Evolutionary conservation across 345 rosid genomes (phyloP).

Genomic region (Passiflora organensis): DNA sequence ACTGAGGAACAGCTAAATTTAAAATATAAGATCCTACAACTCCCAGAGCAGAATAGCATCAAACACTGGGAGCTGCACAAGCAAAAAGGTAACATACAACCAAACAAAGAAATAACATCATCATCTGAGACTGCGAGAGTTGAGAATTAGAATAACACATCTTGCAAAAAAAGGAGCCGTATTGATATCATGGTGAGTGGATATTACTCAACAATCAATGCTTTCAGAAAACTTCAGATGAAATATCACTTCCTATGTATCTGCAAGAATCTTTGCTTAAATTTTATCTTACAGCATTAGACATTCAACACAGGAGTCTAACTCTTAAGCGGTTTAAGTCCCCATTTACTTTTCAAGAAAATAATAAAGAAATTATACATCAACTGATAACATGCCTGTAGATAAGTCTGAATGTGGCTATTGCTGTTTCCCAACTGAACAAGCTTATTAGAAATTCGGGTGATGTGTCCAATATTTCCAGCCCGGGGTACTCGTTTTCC

Average conservation of each 20-base stretch:
- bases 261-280: neutral
- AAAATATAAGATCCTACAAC: too few relatives aligned
- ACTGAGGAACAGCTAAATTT: too few relatives aligned
- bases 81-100: too few relatives aligned
- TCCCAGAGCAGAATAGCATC: too few relatives aligned
- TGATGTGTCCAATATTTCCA: conserved; percentile 89
- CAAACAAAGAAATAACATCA: too few relatives aligned
- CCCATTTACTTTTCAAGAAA: too few relatives aligned
- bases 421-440: conserved; percentile 64
- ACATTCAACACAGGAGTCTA: neutral
- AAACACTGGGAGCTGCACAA: too few relatives aligned
- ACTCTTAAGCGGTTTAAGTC: too few relatives aligned
- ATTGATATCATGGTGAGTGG: neutral
- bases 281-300: neutral
- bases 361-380: too few relatives aligned
- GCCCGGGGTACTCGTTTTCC: conserved; percentile 72
- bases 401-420: conserved; percentile 45
- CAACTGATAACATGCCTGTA: conserved; percentile 54
- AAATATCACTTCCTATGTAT: neutral
- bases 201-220: neutral
- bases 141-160: too few relatives aligned
- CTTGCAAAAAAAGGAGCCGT: neutral
- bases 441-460: conserved; percentile 78
- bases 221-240: neutral
- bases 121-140: too few relatives aligned